phyloP scores from a whole-genome alignment of 331 rosid species.

The Malus hybrid region DNA sequence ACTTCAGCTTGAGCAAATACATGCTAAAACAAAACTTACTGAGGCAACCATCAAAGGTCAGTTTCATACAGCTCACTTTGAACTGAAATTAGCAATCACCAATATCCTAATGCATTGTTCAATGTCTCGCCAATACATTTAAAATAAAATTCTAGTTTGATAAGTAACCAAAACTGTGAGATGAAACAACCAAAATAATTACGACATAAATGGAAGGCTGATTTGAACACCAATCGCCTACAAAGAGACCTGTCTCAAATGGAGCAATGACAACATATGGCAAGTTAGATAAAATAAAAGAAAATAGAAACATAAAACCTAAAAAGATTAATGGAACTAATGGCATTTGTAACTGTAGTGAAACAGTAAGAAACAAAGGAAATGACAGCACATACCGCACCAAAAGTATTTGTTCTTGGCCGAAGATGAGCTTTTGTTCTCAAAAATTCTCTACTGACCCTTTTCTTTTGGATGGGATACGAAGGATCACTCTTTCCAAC shows the following conservation, averaged over 20 bases:
- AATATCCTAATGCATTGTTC: neutral
- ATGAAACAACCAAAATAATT: neutral
- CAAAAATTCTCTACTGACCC: constrained; percentile 84
- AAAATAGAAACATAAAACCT: neutral
- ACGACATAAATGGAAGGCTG: neutral
- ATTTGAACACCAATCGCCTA: neutral
- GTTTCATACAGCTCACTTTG: neutral
- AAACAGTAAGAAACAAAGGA: constrained; percentile 4
- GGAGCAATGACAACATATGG: neutral
- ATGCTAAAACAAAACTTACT: neutral
- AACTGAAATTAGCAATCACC: neutral
- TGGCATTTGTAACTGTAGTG: neutral
- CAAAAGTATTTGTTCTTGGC: constrained; percentile 90
- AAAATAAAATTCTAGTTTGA: neutral
- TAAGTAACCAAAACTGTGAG: neutral
- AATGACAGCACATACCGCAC: constrained; percentile 61
- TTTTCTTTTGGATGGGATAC: constrained; percentile 91
- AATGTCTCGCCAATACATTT: neutral
- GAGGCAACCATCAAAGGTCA: neutral
- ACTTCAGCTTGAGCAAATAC: neutral
- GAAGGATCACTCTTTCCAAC: constrained; percentile 92
- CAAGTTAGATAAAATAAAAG: neutral
- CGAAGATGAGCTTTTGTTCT: constrained; percentile 98
- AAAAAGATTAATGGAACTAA: neutral
- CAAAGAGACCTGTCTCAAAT: neutral